Evolutionary conservation across 225 moss, liverwort and hornwort genomes (phyloP).

Genomic region (Marchantia polymorpha): DNA sequence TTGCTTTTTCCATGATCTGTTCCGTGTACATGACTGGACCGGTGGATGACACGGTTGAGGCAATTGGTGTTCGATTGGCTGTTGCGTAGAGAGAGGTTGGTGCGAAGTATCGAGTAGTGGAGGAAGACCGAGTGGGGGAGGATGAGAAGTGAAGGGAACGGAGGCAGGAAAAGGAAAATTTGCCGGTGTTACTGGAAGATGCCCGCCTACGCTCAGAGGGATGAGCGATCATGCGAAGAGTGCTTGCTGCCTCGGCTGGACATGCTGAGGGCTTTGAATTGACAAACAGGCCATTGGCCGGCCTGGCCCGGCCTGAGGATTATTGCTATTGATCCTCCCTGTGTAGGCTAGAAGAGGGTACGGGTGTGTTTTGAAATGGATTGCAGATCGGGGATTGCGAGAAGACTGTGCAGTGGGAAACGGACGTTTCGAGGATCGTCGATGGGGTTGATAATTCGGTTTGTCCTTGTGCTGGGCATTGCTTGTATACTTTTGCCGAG

Average conservation of each 20-base stretch:
- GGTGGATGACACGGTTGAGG: neutral
- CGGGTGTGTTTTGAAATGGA: constrained; percentile 2
- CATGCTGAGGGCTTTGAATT: constrained; percentile 2
- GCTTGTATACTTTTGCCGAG: constrained; percentile 22
- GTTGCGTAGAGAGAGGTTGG: neutral
- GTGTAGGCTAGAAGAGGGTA: neutral
- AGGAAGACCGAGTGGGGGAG: neutral
- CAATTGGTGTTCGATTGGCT: neutral
- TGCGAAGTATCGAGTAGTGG: neutral
- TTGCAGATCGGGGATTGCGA: neutral
- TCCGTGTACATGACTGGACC: neutral
- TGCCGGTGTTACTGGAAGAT: neutral
- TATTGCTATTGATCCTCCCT: neutral
- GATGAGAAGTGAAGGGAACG: constrained; percentile 3
- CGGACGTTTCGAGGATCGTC: neutral
- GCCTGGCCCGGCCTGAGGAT: neutral
- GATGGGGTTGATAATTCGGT: neutral
- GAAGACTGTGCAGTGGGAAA: neutral
- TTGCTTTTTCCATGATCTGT: neutral
- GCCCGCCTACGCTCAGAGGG: neutral
- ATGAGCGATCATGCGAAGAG: neutral
- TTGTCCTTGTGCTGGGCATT: constrained; percentile 20
- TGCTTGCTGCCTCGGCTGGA: neutral
- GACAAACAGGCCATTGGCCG: constrained; percentile 7
- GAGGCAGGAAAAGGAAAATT: neutral